These are phyloP conservation scores for Rosa rugosa DNA, from an alignment of 306 rosid species.

Conservation along the genomic window DNA sequence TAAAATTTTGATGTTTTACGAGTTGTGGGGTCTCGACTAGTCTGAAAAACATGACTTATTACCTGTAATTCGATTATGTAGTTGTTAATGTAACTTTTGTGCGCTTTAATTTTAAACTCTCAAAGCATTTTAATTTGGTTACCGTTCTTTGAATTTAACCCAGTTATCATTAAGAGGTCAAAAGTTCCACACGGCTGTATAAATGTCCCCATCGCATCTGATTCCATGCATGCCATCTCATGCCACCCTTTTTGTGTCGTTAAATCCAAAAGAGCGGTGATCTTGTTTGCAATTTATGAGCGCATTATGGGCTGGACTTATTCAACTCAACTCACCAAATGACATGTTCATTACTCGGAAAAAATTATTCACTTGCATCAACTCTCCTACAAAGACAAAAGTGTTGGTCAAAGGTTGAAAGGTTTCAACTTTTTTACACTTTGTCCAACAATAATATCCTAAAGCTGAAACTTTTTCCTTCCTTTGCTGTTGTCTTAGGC, in stretches of 20 bases:
- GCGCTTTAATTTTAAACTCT: too few relatives aligned
- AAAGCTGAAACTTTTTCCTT: not conserved
- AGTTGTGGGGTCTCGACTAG: too few relatives aligned
- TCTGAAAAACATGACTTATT: too few relatives aligned
- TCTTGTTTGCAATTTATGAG: not conserved
- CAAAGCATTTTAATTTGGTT: too few relatives aligned
- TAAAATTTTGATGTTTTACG: too few relatives aligned
- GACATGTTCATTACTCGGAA: not conserved
- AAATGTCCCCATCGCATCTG: not conserved
- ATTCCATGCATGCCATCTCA: slow-evolving; percentile 12
- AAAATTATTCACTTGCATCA: not conserved
- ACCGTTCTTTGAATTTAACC: too few relatives aligned
- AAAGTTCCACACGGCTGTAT: not conserved
- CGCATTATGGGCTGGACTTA: not conserved
- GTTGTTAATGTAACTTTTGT: too few relatives aligned
- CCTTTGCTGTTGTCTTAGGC: too few relatives aligned
- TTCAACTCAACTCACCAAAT: not conserved
- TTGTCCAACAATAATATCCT: not conserved
- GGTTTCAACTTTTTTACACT: not conserved
- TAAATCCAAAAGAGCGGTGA: not conserved
- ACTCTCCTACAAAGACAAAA: not conserved
- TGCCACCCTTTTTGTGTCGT: not conserved
- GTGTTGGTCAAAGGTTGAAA: not conserved
- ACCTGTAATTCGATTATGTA: too few relatives aligned
- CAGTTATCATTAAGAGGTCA: not conserved